Evolutionary conservation across 2,329 filamentous ascomycete species (phyloP).

Genomic region (Colletotrichum eremochloae): DNA sequence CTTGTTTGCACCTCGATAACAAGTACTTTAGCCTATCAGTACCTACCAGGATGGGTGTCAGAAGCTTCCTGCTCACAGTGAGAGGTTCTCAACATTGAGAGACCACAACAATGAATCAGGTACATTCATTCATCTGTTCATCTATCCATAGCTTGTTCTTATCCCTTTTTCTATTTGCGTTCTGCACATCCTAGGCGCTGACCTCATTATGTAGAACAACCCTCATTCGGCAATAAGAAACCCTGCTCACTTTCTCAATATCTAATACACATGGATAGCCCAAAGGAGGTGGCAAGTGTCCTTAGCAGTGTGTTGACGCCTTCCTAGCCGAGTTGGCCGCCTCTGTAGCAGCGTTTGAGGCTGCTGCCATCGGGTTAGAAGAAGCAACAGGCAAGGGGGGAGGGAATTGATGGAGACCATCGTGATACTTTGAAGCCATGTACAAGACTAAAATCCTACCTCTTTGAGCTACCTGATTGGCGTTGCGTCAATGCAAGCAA

Average conservation of each 20-base stretch:
- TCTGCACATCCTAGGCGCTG: neutral
- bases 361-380: constrained; percentile 42
- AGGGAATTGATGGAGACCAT: constrained; percentile 33
- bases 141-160: neutral
- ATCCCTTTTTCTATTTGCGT: too few species aligned
- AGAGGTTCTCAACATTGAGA: neutral
- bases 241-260: too few species aligned
- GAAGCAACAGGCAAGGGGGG: constrained; percentile 7
- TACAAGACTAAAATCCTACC: neutral
- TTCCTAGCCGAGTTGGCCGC: constrained; percentile 44
- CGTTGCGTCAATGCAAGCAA: too few species aligned
- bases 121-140: neutral
- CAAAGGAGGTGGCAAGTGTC: constrained; percentile 36
- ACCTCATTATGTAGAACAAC: neutral
- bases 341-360: constrained; percentile 46
- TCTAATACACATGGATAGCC: neutral
- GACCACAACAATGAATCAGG: neutral
- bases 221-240: neutral
- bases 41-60: neutral
- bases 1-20: neutral
- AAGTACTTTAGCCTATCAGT: neutral
- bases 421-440: too few species aligned
- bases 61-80: neutral
- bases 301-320: constrained; percentile 37
- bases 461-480: neutral